These are phyloP conservation scores for Vitis rupestris DNA, from an alignment of 164 flowering plant species.

Conservation along the genomic window DNA sequence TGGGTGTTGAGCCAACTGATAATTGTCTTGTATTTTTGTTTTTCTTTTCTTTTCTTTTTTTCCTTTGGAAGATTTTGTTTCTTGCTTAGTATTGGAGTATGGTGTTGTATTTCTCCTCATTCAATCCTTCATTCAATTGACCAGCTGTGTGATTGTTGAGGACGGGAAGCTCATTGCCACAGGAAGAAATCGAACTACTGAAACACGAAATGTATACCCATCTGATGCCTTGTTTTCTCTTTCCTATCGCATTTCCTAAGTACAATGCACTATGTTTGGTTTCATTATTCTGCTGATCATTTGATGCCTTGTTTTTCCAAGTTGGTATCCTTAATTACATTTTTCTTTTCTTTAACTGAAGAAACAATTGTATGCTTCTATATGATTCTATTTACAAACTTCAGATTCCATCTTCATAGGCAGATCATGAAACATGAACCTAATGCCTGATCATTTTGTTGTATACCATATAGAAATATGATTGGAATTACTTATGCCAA, in stretches of 20 bases:
- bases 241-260: neutral
- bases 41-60: neutral
- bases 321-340: too few relatives aligned
- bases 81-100: neutral
- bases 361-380: neutral
- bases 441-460: neutral
- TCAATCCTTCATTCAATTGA: constrained; percentile 6
- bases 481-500: neutral
- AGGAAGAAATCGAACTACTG: constrained; percentile 84
- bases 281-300: neutral
- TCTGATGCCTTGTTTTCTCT: neutral
- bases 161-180: constrained; percentile 70
- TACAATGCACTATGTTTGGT: neutral
- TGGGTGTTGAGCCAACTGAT: too few relatives aligned
- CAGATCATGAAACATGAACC: neutral
- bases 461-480: neutral
- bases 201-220: constrained; percentile 66
- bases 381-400: neutral
- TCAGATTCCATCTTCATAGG: neutral
- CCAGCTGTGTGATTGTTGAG: constrained; percentile 77
- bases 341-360: neutral
- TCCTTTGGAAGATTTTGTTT: neutral
- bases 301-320: too few relatives aligned
- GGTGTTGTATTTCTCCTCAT: neutral
- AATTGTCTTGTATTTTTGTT: too few relatives aligned